Evolutionary conservation across 1,284 basidiomycete genomes (phyloP), one percentile per base, ranked within the genome.

Genomic region (Dichomitus squalens): DNA sequence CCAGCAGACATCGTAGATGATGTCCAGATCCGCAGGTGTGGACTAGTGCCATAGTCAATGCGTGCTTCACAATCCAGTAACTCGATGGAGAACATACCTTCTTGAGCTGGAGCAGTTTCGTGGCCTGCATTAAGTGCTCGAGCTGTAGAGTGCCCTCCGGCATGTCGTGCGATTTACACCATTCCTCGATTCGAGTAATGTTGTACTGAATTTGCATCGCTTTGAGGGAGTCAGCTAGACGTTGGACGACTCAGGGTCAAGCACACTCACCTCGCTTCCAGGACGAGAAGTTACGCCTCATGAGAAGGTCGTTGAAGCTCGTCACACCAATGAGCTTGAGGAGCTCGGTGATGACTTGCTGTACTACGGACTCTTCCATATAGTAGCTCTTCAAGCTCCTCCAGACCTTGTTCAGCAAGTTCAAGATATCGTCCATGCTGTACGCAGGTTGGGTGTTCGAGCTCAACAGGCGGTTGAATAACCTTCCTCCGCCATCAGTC

Each of bases 201-300:
- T 98, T 98, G 76, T 98, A 98, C 71, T 98, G 96, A 58, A 98
- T 98, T 82, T 98, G 96, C 96, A 98, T 98, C 6, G 95, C 95
- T 96, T 64, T 34, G 53, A 6, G 29, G n/a, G 6, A 12, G 8
- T 25, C 21, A 50, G 33, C 31, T 48, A 60, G 38, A 62, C 20
- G 6, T 12, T 14, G 18, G 34, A 0, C 6, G 4, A 9, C 20
- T 4, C 1, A 49, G 43, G 21, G 46, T 25, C 36, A 41, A 21
- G 47, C 25, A 51, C 29, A 78, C 82, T 54, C 66, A 94, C 95
- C 96, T 79, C 97, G 87, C 77, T 99, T 99, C 97, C 97, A 99
- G 2, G 96, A 98, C 68, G 95, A 97, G 76, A 99, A 99, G 78
- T 99, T 99, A 50, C 97, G 85, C 68, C 97, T 84, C 96, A 99